phyloP scores from a whole-genome alignment of 2,329 filamentous ascomycete genomes.

The Venturia asperata region DNA sequence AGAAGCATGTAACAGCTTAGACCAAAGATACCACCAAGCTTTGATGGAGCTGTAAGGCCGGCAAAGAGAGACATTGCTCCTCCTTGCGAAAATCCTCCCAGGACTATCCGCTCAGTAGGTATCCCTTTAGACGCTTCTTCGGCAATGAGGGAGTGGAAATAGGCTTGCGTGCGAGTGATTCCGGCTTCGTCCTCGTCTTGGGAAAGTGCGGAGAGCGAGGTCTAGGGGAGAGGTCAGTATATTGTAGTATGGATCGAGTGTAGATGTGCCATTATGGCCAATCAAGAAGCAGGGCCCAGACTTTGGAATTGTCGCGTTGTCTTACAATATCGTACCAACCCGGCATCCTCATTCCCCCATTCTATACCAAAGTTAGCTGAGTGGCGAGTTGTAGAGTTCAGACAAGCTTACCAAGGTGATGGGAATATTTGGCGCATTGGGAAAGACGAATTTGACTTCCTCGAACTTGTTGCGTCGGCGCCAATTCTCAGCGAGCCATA shows the following conservation, averaged over 20 bases:
- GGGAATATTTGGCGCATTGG: conserved; percentile 79
- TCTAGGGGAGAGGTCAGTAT: background rate
- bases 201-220: conserved; percentile 24
- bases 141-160: conserved; percentile 73
- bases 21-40: conserved; percentile 81
- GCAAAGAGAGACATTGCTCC: conserved; percentile 80
- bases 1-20: conserved; percentile 77
- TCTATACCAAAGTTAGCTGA: conserved; percentile 40
- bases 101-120: conserved; percentile 70
- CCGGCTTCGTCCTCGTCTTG: conserved; percentile 61
- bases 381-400: conserved; percentile 20
- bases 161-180: conserved; percentile 63
- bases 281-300: conserved; percentile 22
- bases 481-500: conserved; percentile 80
- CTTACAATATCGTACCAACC: conserved; percentile 79
- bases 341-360: conserved; percentile 71
- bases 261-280: conserved; percentile 25
- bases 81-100: conserved; percentile 82
- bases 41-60: conserved; percentile 64
- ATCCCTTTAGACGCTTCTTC: conserved; percentile 76
- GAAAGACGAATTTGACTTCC: conserved; percentile 90
- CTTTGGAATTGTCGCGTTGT: conserved; percentile 15
- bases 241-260: conserved; percentile 36
- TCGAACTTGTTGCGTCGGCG: conserved; percentile 70
- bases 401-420: conserved; percentile 62